These are phyloP conservation scores for Rhazya stricta DNA, from an alignment of 257 asterid genomes.

Conservation along the genomic window DNA sequence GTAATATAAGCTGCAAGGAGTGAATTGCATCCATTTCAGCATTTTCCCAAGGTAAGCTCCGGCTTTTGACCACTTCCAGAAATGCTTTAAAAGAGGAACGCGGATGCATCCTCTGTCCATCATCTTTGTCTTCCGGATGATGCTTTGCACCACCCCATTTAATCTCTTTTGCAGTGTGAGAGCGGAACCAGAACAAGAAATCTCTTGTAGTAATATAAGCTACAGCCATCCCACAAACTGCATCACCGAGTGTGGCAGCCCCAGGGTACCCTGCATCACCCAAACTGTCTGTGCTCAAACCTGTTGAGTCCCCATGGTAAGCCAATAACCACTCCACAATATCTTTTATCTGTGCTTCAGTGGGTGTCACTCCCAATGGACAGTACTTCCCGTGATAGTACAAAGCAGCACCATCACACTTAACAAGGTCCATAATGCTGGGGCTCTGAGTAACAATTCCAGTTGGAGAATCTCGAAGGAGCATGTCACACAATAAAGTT, in stretches of 20 bases:
- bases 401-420: conserved; percentile 80
- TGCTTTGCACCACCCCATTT: conserved; percentile 97
- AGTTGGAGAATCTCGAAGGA: conserved; percentile 69
- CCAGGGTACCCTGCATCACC: conserved; percentile 79
- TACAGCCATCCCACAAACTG: conserved; percentile 85
- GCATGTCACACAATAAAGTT: conserved; percentile 82
- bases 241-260: conserved; percentile 67
- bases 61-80: conserved; percentile 82
- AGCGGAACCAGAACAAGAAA: conserved; percentile 82
- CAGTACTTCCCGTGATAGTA: conserved; percentile 62
- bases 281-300: conserved; percentile 80
- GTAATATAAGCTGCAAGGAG: conserved; percentile 73
- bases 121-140: conserved; percentile 77
- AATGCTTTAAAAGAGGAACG: conserved; percentile 88
- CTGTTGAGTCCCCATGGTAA: conserved; percentile 69
- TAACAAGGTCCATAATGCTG: conserved; percentile 77
- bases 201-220: conserved; percentile 62
- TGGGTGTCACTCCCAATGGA: conserved; percentile 63
- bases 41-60: conserved; percentile 88
- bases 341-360: conserved; percentile 67
- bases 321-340: conserved; percentile 62
- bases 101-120: conserved; percentile 81
- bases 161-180: conserved; percentile 74
- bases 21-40: conserved; percentile 93
- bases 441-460: conserved; percentile 79